phyloP scores from a whole-genome alignment of 108 stramenopile species.

The Fragilariopsis cylindrus region DNA sequence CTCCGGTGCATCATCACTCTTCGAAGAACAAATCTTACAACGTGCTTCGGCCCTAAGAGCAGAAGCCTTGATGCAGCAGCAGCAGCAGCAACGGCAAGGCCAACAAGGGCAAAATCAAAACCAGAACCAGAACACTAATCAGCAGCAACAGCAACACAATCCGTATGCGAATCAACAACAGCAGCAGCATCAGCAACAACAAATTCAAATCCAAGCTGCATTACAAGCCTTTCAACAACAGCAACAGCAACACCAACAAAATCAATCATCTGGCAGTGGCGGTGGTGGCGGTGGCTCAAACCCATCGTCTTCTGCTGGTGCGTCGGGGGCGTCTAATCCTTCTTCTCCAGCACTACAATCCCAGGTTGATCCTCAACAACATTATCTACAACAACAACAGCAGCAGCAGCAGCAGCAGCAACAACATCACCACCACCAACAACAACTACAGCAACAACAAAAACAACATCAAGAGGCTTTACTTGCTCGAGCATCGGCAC shows the following conservation, averaged over 20 bases:
- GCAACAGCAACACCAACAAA: constrained; percentile 27
- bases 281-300: not conserved
- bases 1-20: not conserved
- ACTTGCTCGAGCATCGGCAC: constrained; percentile 27
- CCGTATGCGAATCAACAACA: not conserved
- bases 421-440: not conserved
- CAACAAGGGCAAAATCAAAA: not conserved
- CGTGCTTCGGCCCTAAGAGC: constrained; percentile 39
- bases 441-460: not conserved
- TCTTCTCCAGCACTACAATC: not conserved
- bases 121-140: not conserved
- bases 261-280: too few species aligned
- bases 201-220: constrained; percentile 29
- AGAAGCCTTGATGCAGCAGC: constrained; percentile 43
- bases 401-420: constrained; percentile 6
- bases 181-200: constrained; percentile 16
- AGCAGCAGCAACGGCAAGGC: constrained; percentile 20
- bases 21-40: constrained; percentile 45
- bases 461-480: constrained; percentile 26
- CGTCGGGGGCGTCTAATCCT: too few species aligned
- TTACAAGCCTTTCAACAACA: constrained; percentile 40
- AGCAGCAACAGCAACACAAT: constrained; percentile 15
- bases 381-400: not conserved
- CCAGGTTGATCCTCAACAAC: not conserved
- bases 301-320: not conserved